Conservation (phyloP, 495 filamentous ascomycete species). For the Aspergillus sclerotioniger region DNA sequence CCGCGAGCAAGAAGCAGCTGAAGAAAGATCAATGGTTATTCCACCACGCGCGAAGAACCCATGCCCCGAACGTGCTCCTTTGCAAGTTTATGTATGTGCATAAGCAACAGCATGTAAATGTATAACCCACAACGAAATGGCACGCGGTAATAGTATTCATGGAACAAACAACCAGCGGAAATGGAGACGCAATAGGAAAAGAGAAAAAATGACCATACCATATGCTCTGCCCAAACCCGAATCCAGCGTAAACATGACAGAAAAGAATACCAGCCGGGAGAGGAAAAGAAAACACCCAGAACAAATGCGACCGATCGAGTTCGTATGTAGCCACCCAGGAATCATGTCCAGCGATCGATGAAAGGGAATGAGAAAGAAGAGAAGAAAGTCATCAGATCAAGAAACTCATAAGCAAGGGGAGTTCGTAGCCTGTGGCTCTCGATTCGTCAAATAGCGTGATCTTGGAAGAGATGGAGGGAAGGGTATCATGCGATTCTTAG, state of each 20-base stretch:
- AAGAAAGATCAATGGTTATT: too few relatives aligned
- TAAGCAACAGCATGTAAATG: background rate
- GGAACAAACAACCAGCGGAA: constrained; percentile 8
- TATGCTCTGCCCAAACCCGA: constrained; percentile 19
- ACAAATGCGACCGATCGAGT: constrained; percentile 8
- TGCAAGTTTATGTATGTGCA: background rate
- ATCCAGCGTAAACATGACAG: constrained; percentile 13
- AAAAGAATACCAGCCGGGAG: constrained; percentile 9
- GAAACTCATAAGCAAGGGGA: constrained; percentile 3
- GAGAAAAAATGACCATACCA: constrained; percentile 11
- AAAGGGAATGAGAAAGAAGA: constrained; percentile 1
- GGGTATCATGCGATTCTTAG: constrained; percentile 14
- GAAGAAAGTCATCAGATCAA: constrained; percentile 4
- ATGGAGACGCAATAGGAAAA: constrained; percentile 10
- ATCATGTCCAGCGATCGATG: background rate
- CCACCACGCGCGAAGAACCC: too few relatives aligned
- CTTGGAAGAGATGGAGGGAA: constrained; percentile 6
- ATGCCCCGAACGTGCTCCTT: background rate
- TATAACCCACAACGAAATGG: background rate
- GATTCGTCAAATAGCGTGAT: constrained; percentile 6
- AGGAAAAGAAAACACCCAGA: constrained; percentile 11
- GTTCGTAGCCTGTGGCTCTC: constrained; percentile 14
- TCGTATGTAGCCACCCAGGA: background rate
- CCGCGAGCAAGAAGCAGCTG: too few relatives aligned
- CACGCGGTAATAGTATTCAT: background rate